phyloP scores from a whole-genome alignment of 768 basidiomycete species.

The Cantharellus cinnabarinus region DNA sequence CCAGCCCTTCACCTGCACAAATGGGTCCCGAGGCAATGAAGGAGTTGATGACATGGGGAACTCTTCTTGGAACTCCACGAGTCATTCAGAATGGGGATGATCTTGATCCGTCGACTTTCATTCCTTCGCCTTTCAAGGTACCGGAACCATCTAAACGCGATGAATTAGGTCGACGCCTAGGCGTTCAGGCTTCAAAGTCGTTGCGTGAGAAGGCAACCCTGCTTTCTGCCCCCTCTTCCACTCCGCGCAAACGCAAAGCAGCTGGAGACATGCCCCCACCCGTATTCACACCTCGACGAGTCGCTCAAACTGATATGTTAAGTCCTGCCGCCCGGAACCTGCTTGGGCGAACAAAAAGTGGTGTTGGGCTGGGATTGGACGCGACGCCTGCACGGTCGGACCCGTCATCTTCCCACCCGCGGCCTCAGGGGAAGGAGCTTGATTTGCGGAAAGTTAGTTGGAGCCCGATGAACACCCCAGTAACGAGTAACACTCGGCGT shows the following conservation, averaged over 20 bases:
- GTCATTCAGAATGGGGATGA: slow-evolving; percentile 43
- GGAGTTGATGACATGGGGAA: slow-evolving; percentile 96
- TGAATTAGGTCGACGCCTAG: slow-evolving; percentile 58
- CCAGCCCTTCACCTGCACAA: slow-evolving; percentile 68
- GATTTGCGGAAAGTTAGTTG: slow-evolving; percentile 8
- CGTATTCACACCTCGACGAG: slow-evolving; percentile 44
- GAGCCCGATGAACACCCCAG: not conserved
- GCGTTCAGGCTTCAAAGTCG: slow-evolving; percentile 60
- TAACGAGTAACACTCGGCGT: not conserved
- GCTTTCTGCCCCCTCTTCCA: slow-evolving; percentile 22
- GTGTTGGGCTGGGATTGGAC: slow-evolving; percentile 1
- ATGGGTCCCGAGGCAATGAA: slow-evolving; percentile 69
- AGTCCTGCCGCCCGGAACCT: slow-evolving; percentile 74
- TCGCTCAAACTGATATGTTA: slow-evolving; percentile 41
- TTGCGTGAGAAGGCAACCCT: slow-evolving; percentile 58
- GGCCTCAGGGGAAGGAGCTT: slow-evolving; percentile 1
- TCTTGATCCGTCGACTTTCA: slow-evolving; percentile 14
- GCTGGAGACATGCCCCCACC: slow-evolving; percentile 51
- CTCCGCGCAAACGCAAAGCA: slow-evolving; percentile 11
- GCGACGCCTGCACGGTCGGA: not conserved
- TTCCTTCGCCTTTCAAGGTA: slow-evolving; percentile 53
- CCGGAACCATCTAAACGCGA: slow-evolving; percentile 64
- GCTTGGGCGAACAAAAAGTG: slow-evolving; percentile 33
- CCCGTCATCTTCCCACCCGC: not conserved
- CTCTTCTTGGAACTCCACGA: slow-evolving; percentile 77